These are phyloP conservation scores for Gnetum montanum DNA, from an alignment of 75 land plant species.

Conservation along the genomic window DNA sequence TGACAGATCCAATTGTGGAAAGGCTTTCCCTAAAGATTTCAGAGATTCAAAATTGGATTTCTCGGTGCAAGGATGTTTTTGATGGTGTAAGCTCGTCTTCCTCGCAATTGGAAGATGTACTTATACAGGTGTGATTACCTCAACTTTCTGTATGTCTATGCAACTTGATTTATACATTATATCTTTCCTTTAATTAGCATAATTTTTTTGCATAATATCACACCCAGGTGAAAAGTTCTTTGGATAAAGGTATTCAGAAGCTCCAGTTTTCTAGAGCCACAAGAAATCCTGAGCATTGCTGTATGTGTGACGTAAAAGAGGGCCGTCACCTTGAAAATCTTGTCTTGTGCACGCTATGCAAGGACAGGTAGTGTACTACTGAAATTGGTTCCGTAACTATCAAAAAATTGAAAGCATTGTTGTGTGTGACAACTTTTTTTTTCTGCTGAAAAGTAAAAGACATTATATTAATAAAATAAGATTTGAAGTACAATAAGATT, in stretches of 20 bases:
- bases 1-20: not conserved
- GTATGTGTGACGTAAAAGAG: not conserved
- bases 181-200: too few relatives aligned
- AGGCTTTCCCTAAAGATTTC: slow-evolving; percentile 1
- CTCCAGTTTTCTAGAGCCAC: not conserved
- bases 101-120: not conserved
- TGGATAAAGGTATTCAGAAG: not conserved
- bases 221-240: slow-evolving; percentile 1
- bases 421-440: too few relatives aligned
- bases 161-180: too few relatives aligned
- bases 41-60: slow-evolving; percentile 7
- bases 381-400: too few relatives aligned
- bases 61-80: not conserved
- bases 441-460: too few relatives aligned
- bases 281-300: not conserved
- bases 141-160: too few relatives aligned
- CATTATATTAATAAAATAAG: too few relatives aligned
- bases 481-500: too few relatives aligned
- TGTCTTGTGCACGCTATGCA: not conserved
- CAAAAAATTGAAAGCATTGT: too few relatives aligned
- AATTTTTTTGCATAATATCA: too few relatives aligned
- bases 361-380: slow-evolving; percentile 6
- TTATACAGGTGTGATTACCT: slow-evolving; percentile 4
- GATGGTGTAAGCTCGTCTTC: not conserved
- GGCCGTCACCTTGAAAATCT: not conserved